Evolutionary conservation across 129 eudicot genomes (phyloP).

Genomic region (Flaveria trinervia): DNA sequence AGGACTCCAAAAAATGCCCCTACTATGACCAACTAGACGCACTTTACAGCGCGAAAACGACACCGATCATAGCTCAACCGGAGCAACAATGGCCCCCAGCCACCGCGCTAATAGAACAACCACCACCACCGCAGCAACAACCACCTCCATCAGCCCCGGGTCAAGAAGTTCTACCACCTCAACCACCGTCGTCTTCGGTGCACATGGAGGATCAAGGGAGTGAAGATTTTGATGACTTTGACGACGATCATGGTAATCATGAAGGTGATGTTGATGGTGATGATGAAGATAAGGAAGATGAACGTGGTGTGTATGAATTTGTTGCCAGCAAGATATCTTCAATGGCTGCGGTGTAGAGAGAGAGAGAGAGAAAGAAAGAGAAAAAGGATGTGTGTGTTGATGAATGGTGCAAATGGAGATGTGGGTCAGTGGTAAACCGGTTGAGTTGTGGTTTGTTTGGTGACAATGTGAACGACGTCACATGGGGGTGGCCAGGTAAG

Average conservation of each 20-base stretch:
- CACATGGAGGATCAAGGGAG: slow-evolving; percentile 45
- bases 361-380: slow-evolving; percentile 28
- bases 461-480: slow-evolving; percentile 19
- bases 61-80: slow-evolving; percentile 62
- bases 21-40: slow-evolving; percentile 57
- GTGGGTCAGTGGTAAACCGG: no score
- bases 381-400: no score
- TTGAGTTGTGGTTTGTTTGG: slow-evolving; percentile 19
- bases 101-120: slow-evolving; percentile 1
- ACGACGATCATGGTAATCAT: slow-evolving; percentile 13
- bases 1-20: slow-evolving; percentile 54
- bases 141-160: no score
- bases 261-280: slow-evolving; percentile 33
- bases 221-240: slow-evolving; percentile 36
- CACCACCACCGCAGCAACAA: not conserved
- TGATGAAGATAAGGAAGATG: slow-evolving; percentile 38
- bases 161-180: not conserved
- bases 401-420: no score
- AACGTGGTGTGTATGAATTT: slow-evolving; percentile 58
- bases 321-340: slow-evolving; percentile 65
- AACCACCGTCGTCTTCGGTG: slow-evolving; percentile 6
- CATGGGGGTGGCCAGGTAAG: slow-evolving; percentile 34
- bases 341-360: slow-evolving; percentile 27
- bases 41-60: slow-evolving; percentile 39
- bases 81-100: slow-evolving; percentile 79